Evolutionary conservation across 208 protist species (phyloP), one percentile per base, ranked within the genome.

Genomic region (Porcisia hertigi): DNA sequence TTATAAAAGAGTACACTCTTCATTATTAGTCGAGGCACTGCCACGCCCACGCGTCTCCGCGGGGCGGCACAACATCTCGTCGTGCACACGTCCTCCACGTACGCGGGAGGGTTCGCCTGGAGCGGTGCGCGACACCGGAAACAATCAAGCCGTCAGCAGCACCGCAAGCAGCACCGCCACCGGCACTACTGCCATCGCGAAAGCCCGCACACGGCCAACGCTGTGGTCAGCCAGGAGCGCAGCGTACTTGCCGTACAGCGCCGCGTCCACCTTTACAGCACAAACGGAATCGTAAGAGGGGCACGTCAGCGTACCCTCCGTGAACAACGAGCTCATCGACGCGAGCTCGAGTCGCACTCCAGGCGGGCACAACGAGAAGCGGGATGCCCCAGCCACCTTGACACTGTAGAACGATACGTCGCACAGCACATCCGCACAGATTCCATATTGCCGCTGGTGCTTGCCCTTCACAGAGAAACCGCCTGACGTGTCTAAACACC

Each of bases 351-450:
- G 36, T 2, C 20, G 53, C 4, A 0, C 43, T 20, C 80, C 80
- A n/a, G 69, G 45, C 18, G 64, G 34, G 70, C 80, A 80, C 14
- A 11, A 12, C n/a, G 70, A 57, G 45, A 75, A 75, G 23, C 5
- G n/a, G 30, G 63, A 69, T 12, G 74, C 67, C 20, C 74, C 71
- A 2, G 5, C 18, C 59, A 80, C 57, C 34, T 60, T 71, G n/a
- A 84, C 75, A 0, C 45, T 12, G 71, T 80, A 84, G 47, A 54
- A 62, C 7, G 69, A 57, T 11, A 36, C 20, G 41, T 45, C 39
- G 71, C 80, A 84, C 71, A 59, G 12, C 20, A 84, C 76, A 11
- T 79, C 71, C 18, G 75, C 80, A 34, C 80, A 84, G 9, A 84
- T 36, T 20, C 52, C 67, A 39, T 23, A 3, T 65, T 54, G 52